These are phyloP conservation scores for Lichtheimia ornata DNA, from an alignment of 371 early-diverging fungal species.

Conservation along the genomic window DNA sequence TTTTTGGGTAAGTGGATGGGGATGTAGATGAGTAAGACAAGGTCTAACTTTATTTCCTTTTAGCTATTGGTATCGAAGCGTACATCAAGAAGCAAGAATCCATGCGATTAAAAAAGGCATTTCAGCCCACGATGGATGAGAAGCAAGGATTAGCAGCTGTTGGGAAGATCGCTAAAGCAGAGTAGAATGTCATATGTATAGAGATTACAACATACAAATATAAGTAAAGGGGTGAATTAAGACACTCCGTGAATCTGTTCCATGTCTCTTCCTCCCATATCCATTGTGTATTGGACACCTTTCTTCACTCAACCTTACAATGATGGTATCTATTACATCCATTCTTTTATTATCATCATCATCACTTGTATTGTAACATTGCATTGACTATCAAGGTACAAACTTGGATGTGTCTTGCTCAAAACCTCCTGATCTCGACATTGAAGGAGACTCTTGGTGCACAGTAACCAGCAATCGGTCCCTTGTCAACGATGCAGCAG, in stretches of 20 bases:
- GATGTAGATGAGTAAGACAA: neutral
- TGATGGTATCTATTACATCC: constrained; percentile 10
- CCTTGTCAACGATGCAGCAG: constrained; percentile 25
- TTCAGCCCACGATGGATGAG: constrained; percentile 4
- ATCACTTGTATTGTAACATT: too few relatives aligned
- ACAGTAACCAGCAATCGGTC: constrained; percentile 23
- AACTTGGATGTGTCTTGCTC: constrained; percentile 8
- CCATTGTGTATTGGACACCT: constrained; percentile 34
- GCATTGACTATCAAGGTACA: constrained; percentile 3
- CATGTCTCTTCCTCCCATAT: constrained; percentile 24
- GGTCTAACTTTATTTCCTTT: neutral
- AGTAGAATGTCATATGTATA: neutral
- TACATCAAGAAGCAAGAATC: constrained; percentile 22
- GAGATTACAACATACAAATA: neutral
- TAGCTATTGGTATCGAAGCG: constrained; percentile 76
- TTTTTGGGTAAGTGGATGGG: constrained; percentile 63
- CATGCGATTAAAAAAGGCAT: constrained; percentile 7
- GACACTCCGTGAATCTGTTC: neutral
- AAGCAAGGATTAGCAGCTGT: constrained; percentile 5
- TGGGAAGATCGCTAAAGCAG: constrained; percentile 3
- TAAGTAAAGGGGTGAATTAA: neutral
- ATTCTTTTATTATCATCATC: too few relatives aligned
- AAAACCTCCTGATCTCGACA: constrained; percentile 2
- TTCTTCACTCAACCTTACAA: constrained; percentile 25
- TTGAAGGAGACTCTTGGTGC: constrained; percentile 25